These are phyloP conservation scores for Hemileccinum rubropunctum DNA, from an alignment of 768 basidiomycete genomes.

Conservation along the genomic window DNA sequence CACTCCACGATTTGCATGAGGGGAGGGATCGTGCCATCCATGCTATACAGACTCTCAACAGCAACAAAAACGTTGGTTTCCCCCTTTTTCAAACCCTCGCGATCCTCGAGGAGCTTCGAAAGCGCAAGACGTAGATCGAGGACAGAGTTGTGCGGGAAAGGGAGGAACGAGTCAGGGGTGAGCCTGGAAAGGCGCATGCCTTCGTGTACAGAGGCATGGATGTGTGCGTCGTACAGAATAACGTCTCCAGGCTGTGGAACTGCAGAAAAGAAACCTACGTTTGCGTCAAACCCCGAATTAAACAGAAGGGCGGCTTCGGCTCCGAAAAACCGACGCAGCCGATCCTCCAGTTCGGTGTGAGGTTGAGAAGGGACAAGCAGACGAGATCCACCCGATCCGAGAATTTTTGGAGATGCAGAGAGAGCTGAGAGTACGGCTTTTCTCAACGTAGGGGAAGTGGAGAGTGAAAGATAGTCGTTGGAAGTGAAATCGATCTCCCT, in stretches of 20 bases:
- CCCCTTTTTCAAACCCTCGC: slow-evolving; percentile 38
- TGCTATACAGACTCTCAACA: slow-evolving; percentile 88
- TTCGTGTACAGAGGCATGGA: slow-evolving; percentile 91
- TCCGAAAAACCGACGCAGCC: slow-evolving; percentile 63
- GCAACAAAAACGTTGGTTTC: slow-evolving; percentile 66
- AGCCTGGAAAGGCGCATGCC: slow-evolving; percentile 72
- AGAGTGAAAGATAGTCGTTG: slow-evolving; percentile 89
- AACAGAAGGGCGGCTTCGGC: slow-evolving; percentile 72
- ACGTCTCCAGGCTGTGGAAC: slow-evolving; percentile 77
- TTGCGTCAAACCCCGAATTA: slow-evolving; percentile 93
- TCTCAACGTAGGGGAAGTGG: slow-evolving; percentile 57
- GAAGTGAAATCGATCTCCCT: slow-evolving; percentile 67
- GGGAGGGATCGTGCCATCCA: slow-evolving; percentile 93
- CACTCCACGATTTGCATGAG: slow-evolving; percentile 61
- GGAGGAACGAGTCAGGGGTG: slow-evolving; percentile 30
- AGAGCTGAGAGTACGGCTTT: slow-evolving; percentile 56
- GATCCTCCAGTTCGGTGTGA: slow-evolving; percentile 69
- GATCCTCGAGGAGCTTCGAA: slow-evolving; percentile 35
- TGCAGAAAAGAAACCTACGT: slow-evolving; percentile 79
- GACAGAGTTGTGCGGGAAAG: slow-evolving; percentile 77
- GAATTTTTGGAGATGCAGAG: slow-evolving; percentile 47
- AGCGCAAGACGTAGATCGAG: slow-evolving; percentile 47
- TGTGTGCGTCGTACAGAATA: slow-evolving; percentile 79
- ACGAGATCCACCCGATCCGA: slow-evolving; percentile 87
- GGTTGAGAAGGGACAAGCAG: slow-evolving; percentile 60